Base-by-base conservation (phyloP, 2,329 filamentous ascomycete genomes). In the Coniochaeta prunicola region DNA sequence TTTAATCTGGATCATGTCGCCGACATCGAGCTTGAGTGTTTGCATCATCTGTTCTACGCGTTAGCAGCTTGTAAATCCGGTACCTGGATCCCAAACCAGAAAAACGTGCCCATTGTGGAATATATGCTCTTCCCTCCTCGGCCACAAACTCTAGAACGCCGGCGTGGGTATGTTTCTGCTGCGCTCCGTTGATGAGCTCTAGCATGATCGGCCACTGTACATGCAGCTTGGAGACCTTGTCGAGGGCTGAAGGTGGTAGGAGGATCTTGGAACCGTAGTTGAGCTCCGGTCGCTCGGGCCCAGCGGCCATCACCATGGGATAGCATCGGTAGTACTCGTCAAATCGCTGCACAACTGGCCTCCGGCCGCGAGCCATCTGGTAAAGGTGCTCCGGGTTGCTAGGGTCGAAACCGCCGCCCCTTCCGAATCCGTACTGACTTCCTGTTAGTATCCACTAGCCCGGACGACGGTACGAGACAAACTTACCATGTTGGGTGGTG, bases 321-420 rank as follows among this genome's bases (percentile, higher is more conserved):
- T 97, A 99, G 79, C 92, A 97, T 68, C 94, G 88, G 76, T 97
- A 97, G 78, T 96, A 97, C 75, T 99, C 94, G 74, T 99, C 93
- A 77, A 99, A 99, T 61, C 92, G 90, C 67, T 91, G 89, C 57
- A 78, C 66, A 75, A 80, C 68, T 72, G 79, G 73, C 57, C 79
- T 74, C 60, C 81, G 77, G 59, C 71, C 68, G 28, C 74, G 73
- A 42, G 77, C 77, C 74, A 81, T 76, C 68, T 76, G 76, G 68
- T 76, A 78, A 67, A 81, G 74, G 60, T 77, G 73, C 31, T 76
- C 73, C n/a, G 78, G 74, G 64, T 81, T 77, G 61, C 70, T 71
- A 59, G 77, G 74, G 65, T 81, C 77, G 64, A 76, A 78, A 53
- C 71, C 75, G 56, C 72, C 71, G 60, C 74, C 75, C 28, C 53